Conservation (phyloP, 257 asterid species). For the Pogostemon cablin region DNA sequence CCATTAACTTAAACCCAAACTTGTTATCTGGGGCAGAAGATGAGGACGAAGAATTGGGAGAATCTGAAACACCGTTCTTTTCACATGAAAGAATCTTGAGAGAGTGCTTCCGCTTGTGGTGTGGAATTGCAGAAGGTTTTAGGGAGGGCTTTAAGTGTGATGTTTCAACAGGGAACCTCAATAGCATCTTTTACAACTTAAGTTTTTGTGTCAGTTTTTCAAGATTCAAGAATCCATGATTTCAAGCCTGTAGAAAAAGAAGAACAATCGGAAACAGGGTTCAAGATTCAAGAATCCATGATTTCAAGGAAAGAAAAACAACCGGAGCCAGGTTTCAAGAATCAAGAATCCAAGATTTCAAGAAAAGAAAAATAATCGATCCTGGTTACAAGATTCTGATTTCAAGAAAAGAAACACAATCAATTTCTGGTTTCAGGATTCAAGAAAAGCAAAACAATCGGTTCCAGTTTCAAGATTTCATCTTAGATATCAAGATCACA, state of each 20-base stretch:
- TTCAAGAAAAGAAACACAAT: too few species aligned
- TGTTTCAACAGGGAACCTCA: constrained; percentile 46
- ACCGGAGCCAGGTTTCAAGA: too few species aligned
- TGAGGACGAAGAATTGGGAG: constrained; percentile 48
- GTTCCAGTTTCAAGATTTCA: constrained; percentile 1
- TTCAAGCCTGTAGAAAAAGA: constrained; percentile 13
- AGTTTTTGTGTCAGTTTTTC: neutral
- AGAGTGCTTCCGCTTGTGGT: constrained; percentile 39
- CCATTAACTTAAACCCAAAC: constrained; percentile 60
- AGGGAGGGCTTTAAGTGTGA: constrained; percentile 38
- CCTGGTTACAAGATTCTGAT: too few species aligned
- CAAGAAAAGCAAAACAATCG: constrained; percentile 17
- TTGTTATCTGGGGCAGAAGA: constrained; percentile 43
- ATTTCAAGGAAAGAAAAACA: too few species aligned
- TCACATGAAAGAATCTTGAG: constrained; percentile 59
- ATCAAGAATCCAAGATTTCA: too few species aligned
- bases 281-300: constrained; percentile 9
- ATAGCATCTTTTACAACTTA: constrained; percentile 46
- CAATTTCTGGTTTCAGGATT: constrained; percentile 6
- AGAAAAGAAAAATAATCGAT: too few species aligned
- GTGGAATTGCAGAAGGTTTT: constrained; percentile 33
- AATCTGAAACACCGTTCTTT: constrained; percentile 50
- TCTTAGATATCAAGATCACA: neutral
- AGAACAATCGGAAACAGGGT: neutral
- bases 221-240: constrained; percentile 34